Evolutionary conservation across 306 rosid genomes (phyloP), one percentile per base, ranked within the genome.

Genomic region (Prunus mira): DNA sequence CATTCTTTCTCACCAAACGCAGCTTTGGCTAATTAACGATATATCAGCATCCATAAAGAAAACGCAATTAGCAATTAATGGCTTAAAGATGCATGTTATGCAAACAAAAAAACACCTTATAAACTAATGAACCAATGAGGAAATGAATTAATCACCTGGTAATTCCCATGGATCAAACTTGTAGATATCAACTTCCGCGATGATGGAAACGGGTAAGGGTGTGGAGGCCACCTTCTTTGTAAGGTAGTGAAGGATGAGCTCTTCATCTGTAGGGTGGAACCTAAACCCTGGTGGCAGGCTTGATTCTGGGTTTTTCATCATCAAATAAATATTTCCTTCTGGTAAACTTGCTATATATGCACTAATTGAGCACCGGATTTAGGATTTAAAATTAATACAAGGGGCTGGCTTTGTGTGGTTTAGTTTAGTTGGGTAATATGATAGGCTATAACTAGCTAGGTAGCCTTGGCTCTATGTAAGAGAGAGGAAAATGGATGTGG

Each of bases 1-100:
- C 93, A 87, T 66, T 91, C 97, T 76, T 89, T 86, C 76, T 87
- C 93, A 52, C 93, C 93, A 77, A 60, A 25, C n/a, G 34, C 65
- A 24, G 65, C 65, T 60, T 60, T 60, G 34, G 65, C 65, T 60
- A 60, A 25, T 60, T 60, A 25, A 60, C 25, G 25, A 6, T 20
- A 25, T 13, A 60, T 25, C 38, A 60, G 38, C 34, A 25, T 25
- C 34, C 62, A 56, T 20, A 24, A 20, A 56, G 62, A 56, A 12
- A 7, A 3, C 62, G 9, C 6, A 56, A 56, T 56, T 3, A 56
- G 28, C 62, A 12, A 20, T 56, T 9, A 1, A 10, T 56, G 20
- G 22, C 10, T 56, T 56, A 56, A 56, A 38, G 9, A 38, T 38
- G 9, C 43, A 38, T 38, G 43, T 38, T 34, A 32, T 5, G 38